phyloP scores from a whole-genome alignment of 257 asterid genomes.

The Rehmannia glutinosa region DNA sequence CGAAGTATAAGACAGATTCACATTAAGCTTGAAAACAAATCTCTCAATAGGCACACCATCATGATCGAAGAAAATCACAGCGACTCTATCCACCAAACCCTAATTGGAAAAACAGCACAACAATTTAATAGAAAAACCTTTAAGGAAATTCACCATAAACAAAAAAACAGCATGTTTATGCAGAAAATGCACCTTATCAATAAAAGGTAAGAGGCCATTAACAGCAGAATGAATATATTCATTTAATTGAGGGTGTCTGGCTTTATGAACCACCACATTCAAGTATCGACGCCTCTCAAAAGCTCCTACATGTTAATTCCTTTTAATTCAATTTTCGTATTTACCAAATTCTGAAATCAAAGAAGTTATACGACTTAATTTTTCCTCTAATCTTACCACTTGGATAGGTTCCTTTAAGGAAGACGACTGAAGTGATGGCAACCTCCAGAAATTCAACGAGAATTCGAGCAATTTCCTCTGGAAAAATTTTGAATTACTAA shows the following conservation, averaged over 20 bases:
- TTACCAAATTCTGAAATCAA: not conserved
- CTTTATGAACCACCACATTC: constrained; percentile 84
- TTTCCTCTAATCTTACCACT: constrained; percentile 36
- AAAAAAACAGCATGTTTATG: not conserved
- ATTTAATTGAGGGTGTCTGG: constrained; percentile 67
- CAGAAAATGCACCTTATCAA: constrained; percentile 52
- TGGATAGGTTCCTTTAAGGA: constrained; percentile 84
- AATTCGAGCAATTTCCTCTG: constrained; percentile 65
- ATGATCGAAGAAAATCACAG: constrained; percentile 56
- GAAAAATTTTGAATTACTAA: too few relatives aligned
- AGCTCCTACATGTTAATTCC: constrained; percentile 50
- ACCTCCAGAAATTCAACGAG: constrained; percentile 79
- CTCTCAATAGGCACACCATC: constrained; percentile 67
- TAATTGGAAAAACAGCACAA: constrained; percentile 17
- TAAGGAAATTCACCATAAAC: not conserved
- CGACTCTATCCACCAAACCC: constrained; percentile 93
- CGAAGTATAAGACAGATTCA: constrained; percentile 55
- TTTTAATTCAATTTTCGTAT: too few relatives aligned
- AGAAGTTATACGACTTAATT: not conserved
- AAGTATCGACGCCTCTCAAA: constrained; percentile 84
- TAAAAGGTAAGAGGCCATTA: constrained; percentile 65
- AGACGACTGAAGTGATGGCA: constrained; percentile 74
- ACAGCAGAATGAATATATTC: constrained; percentile 70
- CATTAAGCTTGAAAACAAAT: constrained; percentile 72
- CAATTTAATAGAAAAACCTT: not conserved